Conservation (phyloP, 371 early-diverging fungal genomes). For the Rhizopus stolonifer region DNA sequence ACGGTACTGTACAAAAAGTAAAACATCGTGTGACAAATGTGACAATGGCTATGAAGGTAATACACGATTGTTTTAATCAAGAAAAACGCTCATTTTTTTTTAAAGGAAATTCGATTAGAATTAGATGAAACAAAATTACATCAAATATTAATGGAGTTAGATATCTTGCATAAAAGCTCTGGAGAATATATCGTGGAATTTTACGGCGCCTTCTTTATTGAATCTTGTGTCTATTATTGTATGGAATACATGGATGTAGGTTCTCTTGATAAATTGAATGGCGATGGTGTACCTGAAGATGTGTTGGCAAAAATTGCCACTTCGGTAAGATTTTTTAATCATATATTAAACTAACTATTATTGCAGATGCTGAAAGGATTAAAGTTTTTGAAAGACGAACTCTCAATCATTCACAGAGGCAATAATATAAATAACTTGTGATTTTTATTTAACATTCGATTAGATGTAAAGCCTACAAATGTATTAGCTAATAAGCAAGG, state of each 20-base stretch:
- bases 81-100: neutral
- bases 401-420: conserved; percentile 88
- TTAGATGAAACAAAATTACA: conserved; percentile 75
- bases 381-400: conserved; percentile 84
- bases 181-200: conserved; percentile 93
- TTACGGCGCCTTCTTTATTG: conserved; percentile 97
- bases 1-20: conserved; percentile 88
- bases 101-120: conserved; percentile 88
- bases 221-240: conserved; percentile 93
- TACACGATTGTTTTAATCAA: neutral
- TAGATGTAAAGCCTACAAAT: conserved; percentile 95
- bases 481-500: conserved; percentile 83
- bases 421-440: too few relatives aligned
- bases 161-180: conserved; percentile 81
- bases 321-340: conserved; percentile 50
- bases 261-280: conserved; percentile 85
- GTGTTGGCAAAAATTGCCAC: conserved; percentile 77
- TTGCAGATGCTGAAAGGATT: conserved; percentile 81
- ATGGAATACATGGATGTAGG: conserved; percentile 96
- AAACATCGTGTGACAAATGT: conserved; percentile 87
- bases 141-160: conserved; percentile 29
- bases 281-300: conserved; percentile 79
- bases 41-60: conserved; percentile 90
- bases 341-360: neutral
- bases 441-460: too few relatives aligned